Base-by-base conservation (phyloP, 169 alveolate genomes). In the Cryptosporidium tyzzeri region DNA sequence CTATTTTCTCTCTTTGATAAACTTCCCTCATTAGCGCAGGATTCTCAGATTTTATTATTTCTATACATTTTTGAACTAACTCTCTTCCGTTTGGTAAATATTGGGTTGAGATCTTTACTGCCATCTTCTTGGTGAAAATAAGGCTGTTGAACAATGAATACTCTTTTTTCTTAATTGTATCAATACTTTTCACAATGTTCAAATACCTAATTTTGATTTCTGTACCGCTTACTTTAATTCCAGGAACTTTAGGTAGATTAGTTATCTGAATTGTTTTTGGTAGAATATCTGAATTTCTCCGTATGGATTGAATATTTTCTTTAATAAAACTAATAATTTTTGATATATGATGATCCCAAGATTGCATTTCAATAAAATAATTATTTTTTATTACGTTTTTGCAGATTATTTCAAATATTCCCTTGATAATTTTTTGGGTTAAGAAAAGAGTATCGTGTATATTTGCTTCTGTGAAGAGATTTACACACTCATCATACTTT, bases 11-110 rank as follows among this genome's bases (percentile, higher is more conserved):
- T 53, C 70, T 45, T 41, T 80, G 89, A 62, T 80, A 80, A 10
- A 9, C 21, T 39, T 80, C 89, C 37, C 89, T 59, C 73, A 80
- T 62, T 67, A 80, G 51, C 9, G 75, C 89, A n/a, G 89, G 89
- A 26, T 80, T 80, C 1, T 26, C 31, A 9, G 29, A 29, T 7
- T 58, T 80, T 59, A 80, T 62, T 35, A 80, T 80, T 62, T 59
- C 68, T 35, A 80, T 80, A 33, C 89, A 80, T n/a, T 39, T 59
- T 9, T 44, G 31, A 12, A 80, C 75, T 48, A 65, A n/a, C 14
- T 80, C 74, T 0, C 41, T 67, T 10, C 89, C 75, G 51, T 80
- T 80, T 21, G 75, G 74, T 18, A 41, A 12, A 37, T 62, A 80
- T 80, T 41, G 69, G 35, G 89, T 62, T 8, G 89, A 62, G 3